These are phyloP conservation scores for Anisodus tanguticus DNA, from an alignment of 257 asterid genomes.

Conservation along the genomic window DNA sequence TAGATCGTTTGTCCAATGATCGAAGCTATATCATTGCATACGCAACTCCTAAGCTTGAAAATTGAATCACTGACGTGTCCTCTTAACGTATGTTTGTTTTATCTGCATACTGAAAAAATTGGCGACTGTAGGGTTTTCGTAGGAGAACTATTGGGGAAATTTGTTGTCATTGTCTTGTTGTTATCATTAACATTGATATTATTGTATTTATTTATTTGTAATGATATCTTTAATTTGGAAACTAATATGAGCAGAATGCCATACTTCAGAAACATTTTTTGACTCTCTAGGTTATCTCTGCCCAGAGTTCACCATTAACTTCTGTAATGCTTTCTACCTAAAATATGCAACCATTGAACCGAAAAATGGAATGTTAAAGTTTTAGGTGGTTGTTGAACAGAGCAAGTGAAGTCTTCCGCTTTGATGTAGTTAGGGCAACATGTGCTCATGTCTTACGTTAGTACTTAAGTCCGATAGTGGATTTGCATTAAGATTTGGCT, in stretches of 20 bases:
- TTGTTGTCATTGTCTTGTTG: not conserved
- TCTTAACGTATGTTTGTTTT: not conserved
- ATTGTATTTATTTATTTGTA: not conserved
- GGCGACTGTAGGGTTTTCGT: not conserved
- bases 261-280: not conserved
- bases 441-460: not conserved
- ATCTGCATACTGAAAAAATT: not conserved
- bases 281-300: not conserved
- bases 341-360: not conserved
- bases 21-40: not conserved
- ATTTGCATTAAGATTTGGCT: not conserved
- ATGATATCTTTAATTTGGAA: not conserved
- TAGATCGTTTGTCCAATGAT: not conserved
- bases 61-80: not conserved
- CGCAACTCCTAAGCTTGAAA: not conserved
- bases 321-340: not conserved
- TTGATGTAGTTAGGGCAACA: not conserved
- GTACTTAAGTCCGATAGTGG: slow-evolving; percentile 1
- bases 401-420: not conserved
- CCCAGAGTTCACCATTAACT: not conserved
- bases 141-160: not conserved
- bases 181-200: not conserved
- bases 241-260: not conserved
- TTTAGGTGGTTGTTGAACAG: not conserved
- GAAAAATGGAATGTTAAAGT: not conserved